Evolutionary conservation across 2,329 filamentous ascomycete species (phyloP).

Genomic region (Chaetomiaceae sp.): DNA sequence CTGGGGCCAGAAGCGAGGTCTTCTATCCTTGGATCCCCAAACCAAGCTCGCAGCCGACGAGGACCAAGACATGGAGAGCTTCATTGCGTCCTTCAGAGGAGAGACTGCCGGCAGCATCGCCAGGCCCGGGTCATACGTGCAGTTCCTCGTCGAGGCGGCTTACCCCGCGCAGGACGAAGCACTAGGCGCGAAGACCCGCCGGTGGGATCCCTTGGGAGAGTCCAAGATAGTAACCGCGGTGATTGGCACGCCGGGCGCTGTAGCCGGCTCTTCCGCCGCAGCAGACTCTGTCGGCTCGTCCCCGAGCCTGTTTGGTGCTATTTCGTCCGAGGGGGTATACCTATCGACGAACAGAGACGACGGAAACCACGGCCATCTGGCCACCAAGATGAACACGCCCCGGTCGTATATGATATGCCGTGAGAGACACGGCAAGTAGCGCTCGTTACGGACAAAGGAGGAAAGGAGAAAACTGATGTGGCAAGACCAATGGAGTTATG

Average conservation of each 20-base stretch:
- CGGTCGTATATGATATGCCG: constrained; percentile 34
- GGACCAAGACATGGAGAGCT: constrained; percentile 50
- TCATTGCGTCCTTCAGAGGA: constrained; percentile 47
- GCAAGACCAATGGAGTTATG: too few relatives aligned
- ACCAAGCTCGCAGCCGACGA: constrained; percentile 46
- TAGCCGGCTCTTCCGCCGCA: neutral
- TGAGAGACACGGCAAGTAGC: neutral
- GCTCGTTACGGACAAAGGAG: too few relatives aligned
- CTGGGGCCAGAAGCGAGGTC: constrained; percentile 75
- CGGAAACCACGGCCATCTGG: neutral
- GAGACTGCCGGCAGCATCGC: constrained; percentile 54
- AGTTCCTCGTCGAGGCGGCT: constrained; percentile 53
- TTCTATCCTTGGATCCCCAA: constrained; percentile 74
- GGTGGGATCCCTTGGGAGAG: neutral
- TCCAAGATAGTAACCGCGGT: neutral
- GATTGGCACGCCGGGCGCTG: constrained; percentile 7
- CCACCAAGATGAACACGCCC: constrained; percentile 47
- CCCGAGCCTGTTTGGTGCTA: constrained; percentile 53
- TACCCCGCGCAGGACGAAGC: neutral
- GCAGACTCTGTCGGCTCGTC: neutral
- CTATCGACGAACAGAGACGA: constrained; percentile 23
- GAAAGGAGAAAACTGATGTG: too few relatives aligned
- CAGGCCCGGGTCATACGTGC: constrained; percentile 59
- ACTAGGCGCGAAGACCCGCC: neutral
- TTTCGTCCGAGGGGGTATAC: constrained; percentile 58